Evolutionary conservation across 2,329 filamentous ascomycete species (phyloP).

Genomic region (Claviceps spartinae): DNA sequence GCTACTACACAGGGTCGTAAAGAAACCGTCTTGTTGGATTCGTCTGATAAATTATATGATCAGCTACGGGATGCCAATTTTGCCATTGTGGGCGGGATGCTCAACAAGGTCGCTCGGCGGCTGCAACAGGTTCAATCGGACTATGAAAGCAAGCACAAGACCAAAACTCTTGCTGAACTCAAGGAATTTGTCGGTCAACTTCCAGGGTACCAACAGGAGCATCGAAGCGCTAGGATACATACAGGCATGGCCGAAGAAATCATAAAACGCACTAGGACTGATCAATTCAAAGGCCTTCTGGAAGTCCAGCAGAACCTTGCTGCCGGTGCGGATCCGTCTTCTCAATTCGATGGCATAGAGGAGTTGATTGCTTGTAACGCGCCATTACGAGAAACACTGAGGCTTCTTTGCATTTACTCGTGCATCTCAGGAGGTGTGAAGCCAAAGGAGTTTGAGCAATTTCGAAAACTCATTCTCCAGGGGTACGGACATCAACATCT

Average conservation of each 20-base stretch:
- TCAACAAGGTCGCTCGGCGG: constrained; percentile 83
- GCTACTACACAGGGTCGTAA: constrained; percentile 52
- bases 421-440: constrained; percentile 81
- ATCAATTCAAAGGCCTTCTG: constrained; percentile 74
- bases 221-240: constrained; percentile 83
- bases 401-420: constrained; percentile 81
- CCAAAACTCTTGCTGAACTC: constrained; percentile 80
- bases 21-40: constrained; percentile 78
- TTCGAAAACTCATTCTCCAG: constrained; percentile 76
- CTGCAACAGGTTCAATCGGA: constrained; percentile 71
- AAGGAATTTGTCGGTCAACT: constrained; percentile 92
- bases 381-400: constrained; percentile 66
- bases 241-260: constrained; percentile 90
- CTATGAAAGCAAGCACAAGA: constrained; percentile 79
- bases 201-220: constrained; percentile 83
- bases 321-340: constrained; percentile 75
- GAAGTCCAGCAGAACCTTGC: constrained; percentile 95
- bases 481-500: constrained; percentile 94
- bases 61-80: constrained; percentile 89
- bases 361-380: constrained; percentile 86
- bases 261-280: constrained; percentile 79
- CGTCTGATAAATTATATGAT: constrained; percentile 76
- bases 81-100: constrained; percentile 74
- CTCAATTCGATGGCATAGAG: constrained; percentile 81
- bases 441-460: constrained; percentile 75